A percentile compares a stretch with the other conserved stretches of the same genome.
Conservation (phyloP, 257 asterid species). For the Penstemon newberryi region DNA sequence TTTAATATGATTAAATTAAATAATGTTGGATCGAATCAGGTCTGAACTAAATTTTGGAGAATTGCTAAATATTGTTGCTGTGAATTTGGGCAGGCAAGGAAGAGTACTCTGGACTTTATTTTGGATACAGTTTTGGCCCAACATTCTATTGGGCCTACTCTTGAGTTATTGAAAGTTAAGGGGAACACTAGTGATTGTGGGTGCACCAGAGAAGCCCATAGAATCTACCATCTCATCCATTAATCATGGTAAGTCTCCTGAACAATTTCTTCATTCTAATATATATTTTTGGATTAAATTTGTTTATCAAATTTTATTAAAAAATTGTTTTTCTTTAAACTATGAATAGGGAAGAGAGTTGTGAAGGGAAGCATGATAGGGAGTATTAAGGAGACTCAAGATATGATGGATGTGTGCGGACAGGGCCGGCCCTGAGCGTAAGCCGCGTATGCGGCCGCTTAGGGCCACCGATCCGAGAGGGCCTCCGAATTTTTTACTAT, state of each 20-base stretch:
- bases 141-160: conserved; percentile 66
- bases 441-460: too few species aligned
- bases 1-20: background rate
- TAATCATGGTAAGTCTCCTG: conserved; percentile 53
- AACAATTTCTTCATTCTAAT: background rate
- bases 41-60: background rate
- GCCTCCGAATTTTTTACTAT: too few species aligned
- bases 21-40: too few species aligned
- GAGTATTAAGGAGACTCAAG: conserved; percentile 79
- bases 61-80: background rate
- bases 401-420: conserved; percentile 79
- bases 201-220: conserved; percentile 82
- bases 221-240: conserved; percentile 73
- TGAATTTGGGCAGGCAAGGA: conserved; percentile 42
- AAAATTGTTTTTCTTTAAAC: too few species aligned
- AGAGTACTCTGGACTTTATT: conserved; percentile 63
- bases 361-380: conserved; percentile 88
- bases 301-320: too few species aligned
- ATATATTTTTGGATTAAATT: background rate
- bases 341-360: conserved; percentile 60
- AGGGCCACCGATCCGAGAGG: too few species aligned
- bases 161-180: conserved; percentile 70
- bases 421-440: too few species aligned
- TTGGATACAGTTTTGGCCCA: conserved; percentile 71
- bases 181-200: conserved; percentile 73